Conservation (phyloP, 441 rosid species). For the Gossypium trilobum region DNA sequence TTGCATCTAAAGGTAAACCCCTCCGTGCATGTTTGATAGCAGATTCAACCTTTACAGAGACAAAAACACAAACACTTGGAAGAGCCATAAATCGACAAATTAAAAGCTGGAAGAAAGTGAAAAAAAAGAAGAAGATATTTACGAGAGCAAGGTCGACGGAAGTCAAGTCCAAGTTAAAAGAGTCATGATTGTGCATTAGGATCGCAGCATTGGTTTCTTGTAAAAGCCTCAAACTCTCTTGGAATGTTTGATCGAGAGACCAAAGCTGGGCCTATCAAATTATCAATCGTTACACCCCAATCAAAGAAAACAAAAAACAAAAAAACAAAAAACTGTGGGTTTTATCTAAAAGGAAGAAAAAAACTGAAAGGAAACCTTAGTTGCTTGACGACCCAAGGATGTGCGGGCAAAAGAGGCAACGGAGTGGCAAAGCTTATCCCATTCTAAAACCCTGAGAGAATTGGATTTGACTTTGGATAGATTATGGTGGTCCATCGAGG, state of each 20-base stretch:
- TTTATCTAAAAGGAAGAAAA: background rate
- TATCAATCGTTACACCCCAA: background rate
- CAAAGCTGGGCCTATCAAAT: conserved; percentile 42
- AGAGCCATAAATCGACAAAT: background rate
- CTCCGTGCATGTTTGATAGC: conserved; percentile 45
- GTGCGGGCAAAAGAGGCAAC: conserved; percentile 75
- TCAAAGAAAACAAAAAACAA: conserved; percentile 4
- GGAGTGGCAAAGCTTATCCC: conserved; percentile 78
- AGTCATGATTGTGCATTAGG: conserved; percentile 58
- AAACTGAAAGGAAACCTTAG: conserved; percentile 29
- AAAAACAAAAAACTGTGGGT: background rate
- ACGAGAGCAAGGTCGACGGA: conserved; percentile 46
- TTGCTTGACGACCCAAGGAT: conserved; percentile 61
- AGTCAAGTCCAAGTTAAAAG: conserved; percentile 56
- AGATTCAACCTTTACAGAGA: conserved; percentile 44
- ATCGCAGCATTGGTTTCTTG: conserved; percentile 76
- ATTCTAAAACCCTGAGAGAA: conserved; percentile 65
- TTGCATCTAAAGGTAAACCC: conserved; percentile 38
- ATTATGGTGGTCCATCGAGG: background rate
- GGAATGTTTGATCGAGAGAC: conserved; percentile 49
- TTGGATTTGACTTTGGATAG: conserved; percentile 29
- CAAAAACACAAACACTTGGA: conserved; percentile 13
- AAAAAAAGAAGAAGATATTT: conserved; percentile 7
- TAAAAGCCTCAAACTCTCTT: conserved; percentile 58
- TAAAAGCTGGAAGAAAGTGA: background rate